Conservation (phyloP, 768 basidiomycete genomes). For the Exidia glandulosa region DNA sequence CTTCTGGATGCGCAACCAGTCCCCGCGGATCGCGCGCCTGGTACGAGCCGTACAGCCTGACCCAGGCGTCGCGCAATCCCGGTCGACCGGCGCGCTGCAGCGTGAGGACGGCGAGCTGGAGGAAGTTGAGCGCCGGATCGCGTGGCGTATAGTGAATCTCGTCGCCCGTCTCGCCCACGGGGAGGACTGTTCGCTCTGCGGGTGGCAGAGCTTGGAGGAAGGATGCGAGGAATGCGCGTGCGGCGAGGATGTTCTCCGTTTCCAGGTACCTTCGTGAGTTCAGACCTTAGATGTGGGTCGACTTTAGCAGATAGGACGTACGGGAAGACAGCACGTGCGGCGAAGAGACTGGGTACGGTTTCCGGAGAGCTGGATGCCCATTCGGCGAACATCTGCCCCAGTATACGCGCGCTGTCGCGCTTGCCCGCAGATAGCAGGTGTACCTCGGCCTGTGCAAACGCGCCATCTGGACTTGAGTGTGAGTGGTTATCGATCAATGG, state of each 20-base stretch:
- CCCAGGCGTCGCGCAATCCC: slow-evolving; percentile 67
- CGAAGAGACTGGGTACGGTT: slow-evolving; percentile 62
- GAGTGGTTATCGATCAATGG: background rate
- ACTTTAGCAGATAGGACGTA: no score
- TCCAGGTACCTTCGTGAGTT: no score
- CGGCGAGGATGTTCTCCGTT: slow-evolving; percentile 86
- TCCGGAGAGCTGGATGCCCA: slow-evolving; percentile 39
- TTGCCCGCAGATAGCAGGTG: slow-evolving; percentile 81
- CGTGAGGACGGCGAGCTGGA: slow-evolving; percentile 79
- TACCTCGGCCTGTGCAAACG: slow-evolving; percentile 62
- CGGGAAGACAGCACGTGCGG: slow-evolving; percentile 79
- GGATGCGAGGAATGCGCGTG: slow-evolving; percentile 72
- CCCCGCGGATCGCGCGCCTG: slow-evolving; percentile 63
- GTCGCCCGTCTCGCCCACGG: slow-evolving; percentile 34
- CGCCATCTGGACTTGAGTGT: slow-evolving; percentile 42
- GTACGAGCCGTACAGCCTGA: slow-evolving; percentile 75
- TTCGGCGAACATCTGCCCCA: slow-evolving; percentile 78
- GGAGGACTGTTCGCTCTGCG: slow-evolving; percentile 25
- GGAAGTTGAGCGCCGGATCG: slow-evolving; percentile 73
- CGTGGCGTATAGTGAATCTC: slow-evolving; percentile 61
- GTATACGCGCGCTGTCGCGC: slow-evolving; percentile 74
- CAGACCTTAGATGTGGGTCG: no score
- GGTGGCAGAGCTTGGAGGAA: slow-evolving; percentile 29
- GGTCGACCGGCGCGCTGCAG: slow-evolving; percentile 53
- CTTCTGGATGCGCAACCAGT: slow-evolving; percentile 45